Conservation (phyloP, 305 asterid species). For the Fraxinus nigra region DNA sequence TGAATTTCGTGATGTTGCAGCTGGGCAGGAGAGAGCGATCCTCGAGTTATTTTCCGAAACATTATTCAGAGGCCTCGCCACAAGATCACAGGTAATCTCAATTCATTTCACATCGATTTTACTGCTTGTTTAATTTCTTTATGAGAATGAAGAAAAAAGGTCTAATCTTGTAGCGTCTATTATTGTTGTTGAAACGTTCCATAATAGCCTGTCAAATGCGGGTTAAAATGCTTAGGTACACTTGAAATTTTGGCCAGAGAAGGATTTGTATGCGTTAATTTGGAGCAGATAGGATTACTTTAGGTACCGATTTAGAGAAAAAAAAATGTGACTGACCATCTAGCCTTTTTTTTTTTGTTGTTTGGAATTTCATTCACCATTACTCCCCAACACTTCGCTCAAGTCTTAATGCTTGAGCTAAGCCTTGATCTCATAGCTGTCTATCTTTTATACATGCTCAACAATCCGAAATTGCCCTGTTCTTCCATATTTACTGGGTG, state of each 20-base stretch:
- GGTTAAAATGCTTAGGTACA: not conserved
- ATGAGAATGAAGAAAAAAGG: not conserved
- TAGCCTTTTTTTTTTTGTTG: not conserved
- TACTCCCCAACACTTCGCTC: not conserved
- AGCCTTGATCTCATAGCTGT: not conserved
- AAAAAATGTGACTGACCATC: not conserved
- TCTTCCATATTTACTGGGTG: not conserved
- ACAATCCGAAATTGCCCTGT: not conserved
- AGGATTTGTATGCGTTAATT: not conserved
- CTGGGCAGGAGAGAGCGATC: slow-evolving; percentile 95
- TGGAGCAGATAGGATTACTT: not conserved
- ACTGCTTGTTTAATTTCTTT: not conserved
- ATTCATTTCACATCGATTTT: not conserved
- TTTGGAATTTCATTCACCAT: not conserved
- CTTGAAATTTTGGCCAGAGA: not conserved
- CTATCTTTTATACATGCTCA: not conserved
- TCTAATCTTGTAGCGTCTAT: not conserved
- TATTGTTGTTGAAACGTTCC: not conserved
- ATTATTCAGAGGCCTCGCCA: slow-evolving; percentile 98
- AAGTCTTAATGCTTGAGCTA: not conserved
- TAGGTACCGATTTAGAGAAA: not conserved
- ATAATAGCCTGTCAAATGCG: not conserved
- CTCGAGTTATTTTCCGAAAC: slow-evolving; percentile 89
- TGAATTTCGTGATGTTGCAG: slow-evolving; percentile 36
- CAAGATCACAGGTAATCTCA: slow-evolving; percentile 67